Conservation (phyloP, 305 asterid species). For the Solanum chacoense region DNA sequence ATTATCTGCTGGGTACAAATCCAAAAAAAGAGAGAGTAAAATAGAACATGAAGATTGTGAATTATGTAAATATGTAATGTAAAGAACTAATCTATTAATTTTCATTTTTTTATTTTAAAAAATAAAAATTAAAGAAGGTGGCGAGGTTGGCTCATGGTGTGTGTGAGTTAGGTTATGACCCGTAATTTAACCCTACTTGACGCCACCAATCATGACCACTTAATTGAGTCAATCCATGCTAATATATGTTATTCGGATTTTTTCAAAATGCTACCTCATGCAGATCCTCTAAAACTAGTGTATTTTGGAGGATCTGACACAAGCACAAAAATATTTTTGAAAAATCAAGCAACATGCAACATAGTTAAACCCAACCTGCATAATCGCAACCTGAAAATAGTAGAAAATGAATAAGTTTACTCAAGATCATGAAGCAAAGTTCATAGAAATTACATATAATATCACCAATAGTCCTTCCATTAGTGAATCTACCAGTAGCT, state of each 20-base stretch:
- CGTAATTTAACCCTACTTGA: background rate
- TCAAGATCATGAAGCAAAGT: background rate
- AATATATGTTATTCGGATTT: background rate
- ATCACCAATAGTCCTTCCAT: constrained; percentile 74
- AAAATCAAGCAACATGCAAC: background rate
- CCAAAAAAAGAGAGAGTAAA: rapidly evolving
- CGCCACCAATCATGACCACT: background rate
- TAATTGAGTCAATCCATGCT: background rate
- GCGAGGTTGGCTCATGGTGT: background rate
- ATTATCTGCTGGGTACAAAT: background rate
- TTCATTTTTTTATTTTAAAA: background rate
- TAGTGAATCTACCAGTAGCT: constrained; percentile 77
- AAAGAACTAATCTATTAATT: background rate
- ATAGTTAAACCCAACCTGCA: background rate
- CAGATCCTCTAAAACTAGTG: background rate
- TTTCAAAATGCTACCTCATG: background rate
- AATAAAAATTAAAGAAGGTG: background rate
- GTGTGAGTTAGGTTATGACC: background rate
- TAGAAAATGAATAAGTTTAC: background rate
- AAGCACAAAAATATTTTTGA: rapidly evolving
- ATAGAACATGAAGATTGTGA: background rate
- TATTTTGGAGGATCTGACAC: background rate
- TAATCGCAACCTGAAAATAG: background rate
- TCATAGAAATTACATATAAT: constrained; percentile 33
- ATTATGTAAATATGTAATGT: background rate